Base-by-base conservation (phyloP, 2,329 filamentous ascomycete genomes). In the Botryotinia globosa region DNA sequence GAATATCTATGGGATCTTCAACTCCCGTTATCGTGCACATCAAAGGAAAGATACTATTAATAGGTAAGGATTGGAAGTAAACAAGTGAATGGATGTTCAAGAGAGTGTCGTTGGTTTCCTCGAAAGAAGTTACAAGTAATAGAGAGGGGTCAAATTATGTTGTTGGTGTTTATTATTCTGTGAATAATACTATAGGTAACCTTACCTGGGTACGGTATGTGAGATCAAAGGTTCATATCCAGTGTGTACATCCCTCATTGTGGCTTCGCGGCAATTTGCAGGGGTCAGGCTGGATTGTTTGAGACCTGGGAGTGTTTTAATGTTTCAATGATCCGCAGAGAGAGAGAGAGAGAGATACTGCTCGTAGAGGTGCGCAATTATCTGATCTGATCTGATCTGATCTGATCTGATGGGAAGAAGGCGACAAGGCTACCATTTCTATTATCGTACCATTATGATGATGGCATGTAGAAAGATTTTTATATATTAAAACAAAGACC, bases 101-200 rank as follows among this genome's bases (percentile, higher is more conserved):
- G 69, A 66, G 69, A 71, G 42, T 48, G 45, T 67, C 45, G 61
- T 66, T 54, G 14, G n/a, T 29, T 58, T 45, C 34, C 63, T 39
- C 14, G 42, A 25, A 18, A 56, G 56, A 58, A 67, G 61, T 59
- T 34, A 22, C 7, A 69, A 25, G 37, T 58, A 29, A 59, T 69
- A 59, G 68, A 61, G 62, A 72, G 63, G 29, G 70, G 70, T 67
- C 62, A 61, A 70, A 72, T 72, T 58, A 71, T 71, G 70, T 72
- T 72, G 51, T 72, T 72, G 62, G 62, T 69, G 42, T 56, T 37
- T 37, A 32, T 20, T 32, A 32, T 20, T 32, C 44, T 54, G 39
- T 65, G 69, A 64, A 71, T 56, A 62, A 70, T 62, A 44, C 18
- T 34, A 29, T 18, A 29, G n/a, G 51, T 18, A 34, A 34, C 34